Evolutionary conservation across 2,329 filamentous ascomycete species (phyloP).

Genomic region (Hypoxylon sp.): DNA sequence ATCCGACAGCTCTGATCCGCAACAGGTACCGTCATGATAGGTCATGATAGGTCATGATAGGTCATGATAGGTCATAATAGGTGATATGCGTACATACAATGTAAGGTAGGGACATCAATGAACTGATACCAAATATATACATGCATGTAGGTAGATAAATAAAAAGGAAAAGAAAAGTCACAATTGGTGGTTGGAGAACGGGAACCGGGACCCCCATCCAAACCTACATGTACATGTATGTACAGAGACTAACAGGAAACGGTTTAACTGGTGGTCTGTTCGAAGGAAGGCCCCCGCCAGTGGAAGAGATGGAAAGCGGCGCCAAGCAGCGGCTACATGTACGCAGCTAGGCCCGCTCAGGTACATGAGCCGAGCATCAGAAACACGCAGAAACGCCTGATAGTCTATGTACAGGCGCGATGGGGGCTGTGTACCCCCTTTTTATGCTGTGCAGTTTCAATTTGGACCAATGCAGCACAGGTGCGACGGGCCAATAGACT

Average conservation of each 20-base stretch:
- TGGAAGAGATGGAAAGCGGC: constrained; percentile 2
- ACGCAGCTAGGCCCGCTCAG: constrained; percentile 31
- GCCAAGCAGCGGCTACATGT: constrained; percentile 40
- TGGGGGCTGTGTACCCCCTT: constrained; percentile 40
- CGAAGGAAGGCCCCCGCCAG: not conserved
- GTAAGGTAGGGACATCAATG: not conserved
- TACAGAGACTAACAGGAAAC: not conserved
- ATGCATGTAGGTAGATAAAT: not conserved
- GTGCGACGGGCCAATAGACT: constrained; percentile 8
- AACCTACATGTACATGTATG: constrained; percentile 1
- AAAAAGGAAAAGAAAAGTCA: not conserved
- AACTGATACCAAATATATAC: not conserved
- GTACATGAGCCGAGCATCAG: constrained; percentile 38
- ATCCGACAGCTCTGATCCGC: not conserved
- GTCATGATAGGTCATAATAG: too few relatives aligned
- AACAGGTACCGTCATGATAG: too few relatives aligned
- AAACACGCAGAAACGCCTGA: constrained; percentile 26
- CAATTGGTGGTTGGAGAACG: not conserved
- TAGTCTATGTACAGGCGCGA: constrained; percentile 33
- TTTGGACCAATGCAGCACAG: constrained; percentile 16
- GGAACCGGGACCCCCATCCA: not conserved
- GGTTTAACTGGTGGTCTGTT: constrained; percentile 7
- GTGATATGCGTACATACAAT: not conserved
- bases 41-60: too few relatives aligned
- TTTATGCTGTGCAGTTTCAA: constrained; percentile 38